Base-by-base conservation (phyloP, 371 early-diverging fungal genomes). In the Mucor lusitanicus region DNA sequence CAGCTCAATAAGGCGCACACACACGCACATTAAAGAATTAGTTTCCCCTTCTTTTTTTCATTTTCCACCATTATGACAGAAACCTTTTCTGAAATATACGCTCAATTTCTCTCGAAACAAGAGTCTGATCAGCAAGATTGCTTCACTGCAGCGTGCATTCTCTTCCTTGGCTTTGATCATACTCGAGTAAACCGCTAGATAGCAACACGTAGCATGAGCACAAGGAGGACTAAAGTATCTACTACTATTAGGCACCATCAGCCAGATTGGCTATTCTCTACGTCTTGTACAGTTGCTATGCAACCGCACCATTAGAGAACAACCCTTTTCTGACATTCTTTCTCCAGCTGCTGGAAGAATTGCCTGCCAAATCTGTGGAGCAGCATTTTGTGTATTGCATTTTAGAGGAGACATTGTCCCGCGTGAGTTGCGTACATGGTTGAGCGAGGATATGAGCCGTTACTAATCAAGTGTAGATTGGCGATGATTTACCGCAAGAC, bases 281-380 rank as follows among this genome's bases (percentile, higher is more conserved):
- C 48, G 73, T 78, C 25, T 68, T 83, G 9, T 78, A 79, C 58
- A 74, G 62, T 5, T 72, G 73, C 3, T 81, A 81, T 68, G 72
- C 74, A 8, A 62, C 67, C 11, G 28, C 57, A 2, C 70, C 78
- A 0, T 57, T 81, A 9, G 74, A 77, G 21, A 54, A 59, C 8
- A 83, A 83, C 57, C 84, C 84, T 1, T 83, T 83, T 50, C 64
- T 83, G 59, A 78, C 77, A 27, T 79, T 81, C 25, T 83, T 83
- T 54, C 44, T 83, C 55, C 77, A 81, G 42, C 64, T 77, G 9
- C 9, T 75, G 15, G 77, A 77, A 12, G 28, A 67, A 11, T 46
- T 70, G 54, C 68, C 70, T 12, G 37, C 58, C 2, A 54, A 44
- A n/a, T 15, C 54, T 33, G 39, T 74, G 21, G 84, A 83, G 44